Conservation (phyloP, 2,329 filamentous ascomycete genomes). For the Paecilomyces niveus region DNA sequence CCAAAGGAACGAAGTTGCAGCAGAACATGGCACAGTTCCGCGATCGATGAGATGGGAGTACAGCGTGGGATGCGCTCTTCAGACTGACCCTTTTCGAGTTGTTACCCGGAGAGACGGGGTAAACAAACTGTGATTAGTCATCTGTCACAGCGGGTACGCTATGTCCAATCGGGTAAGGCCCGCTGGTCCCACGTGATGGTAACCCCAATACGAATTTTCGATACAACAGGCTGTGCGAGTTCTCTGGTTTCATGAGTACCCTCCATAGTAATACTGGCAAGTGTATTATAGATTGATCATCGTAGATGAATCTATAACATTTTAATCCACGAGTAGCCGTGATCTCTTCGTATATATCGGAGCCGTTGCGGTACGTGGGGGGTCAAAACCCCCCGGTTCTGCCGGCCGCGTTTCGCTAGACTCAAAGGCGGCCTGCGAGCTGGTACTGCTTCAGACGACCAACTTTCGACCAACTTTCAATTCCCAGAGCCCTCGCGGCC, state of each 20-base stretch:
- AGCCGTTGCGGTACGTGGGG: neutral
- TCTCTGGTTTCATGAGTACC: neutral
- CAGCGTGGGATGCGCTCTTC: neutral
- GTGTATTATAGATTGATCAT: no score
- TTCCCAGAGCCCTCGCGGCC: neutral
- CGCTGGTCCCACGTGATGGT: neutral
- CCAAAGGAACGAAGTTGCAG: neutral
- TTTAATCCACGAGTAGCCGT: no score
- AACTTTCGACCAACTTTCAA: neutral
- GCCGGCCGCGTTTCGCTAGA: neutral
- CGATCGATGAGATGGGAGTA: neutral
- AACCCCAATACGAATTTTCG: neutral
- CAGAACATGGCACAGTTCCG: neutral
- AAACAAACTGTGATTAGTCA: constrained; percentile 30
- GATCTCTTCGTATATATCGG: neutral
- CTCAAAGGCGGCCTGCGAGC: neutral
- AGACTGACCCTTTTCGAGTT: neutral
- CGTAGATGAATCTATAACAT: no score
- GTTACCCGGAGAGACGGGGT: constrained; percentile 20
- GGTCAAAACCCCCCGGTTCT: neutral
- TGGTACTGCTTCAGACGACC: neutral
- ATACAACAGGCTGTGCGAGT: neutral
- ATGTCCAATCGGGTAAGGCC: neutral
- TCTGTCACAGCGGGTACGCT: constrained; percentile 7
- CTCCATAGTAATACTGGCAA: neutral